phyloP scores from a whole-genome alignment of 495 filamentous ascomycete genomes.

The Aspergillus steynii region DNA sequence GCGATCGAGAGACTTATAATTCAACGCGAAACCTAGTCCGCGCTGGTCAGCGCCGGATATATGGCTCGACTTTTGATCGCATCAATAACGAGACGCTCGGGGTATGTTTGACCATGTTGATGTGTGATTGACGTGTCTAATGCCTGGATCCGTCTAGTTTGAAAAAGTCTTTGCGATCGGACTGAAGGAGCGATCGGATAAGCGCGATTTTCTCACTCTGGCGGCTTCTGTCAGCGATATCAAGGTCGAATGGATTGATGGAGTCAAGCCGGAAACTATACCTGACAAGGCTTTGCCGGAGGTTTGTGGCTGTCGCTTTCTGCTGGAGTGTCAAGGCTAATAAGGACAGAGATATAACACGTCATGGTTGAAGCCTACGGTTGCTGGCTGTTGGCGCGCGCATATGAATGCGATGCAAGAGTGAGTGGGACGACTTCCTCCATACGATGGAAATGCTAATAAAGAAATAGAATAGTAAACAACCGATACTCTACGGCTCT shows the following conservation, averaged over 20 bases:
- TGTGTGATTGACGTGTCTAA: background rate
- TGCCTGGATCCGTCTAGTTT: conserved; percentile 20
- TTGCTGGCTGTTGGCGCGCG: conserved; percentile 38
- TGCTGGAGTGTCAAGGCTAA: background rate
- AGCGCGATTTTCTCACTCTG: conserved; percentile 59
- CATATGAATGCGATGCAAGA: conserved; percentile 36
- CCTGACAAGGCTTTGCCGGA: conserved; percentile 27
- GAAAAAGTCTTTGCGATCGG: conserved; percentile 58
- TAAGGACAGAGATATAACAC: conserved; percentile 14
- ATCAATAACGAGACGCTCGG: conserved; percentile 32
- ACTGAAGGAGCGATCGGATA: conserved; percentile 59
- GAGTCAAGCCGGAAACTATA: conserved; percentile 29
- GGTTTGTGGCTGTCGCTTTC: conserved; percentile 4
- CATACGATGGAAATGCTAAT: background rate
- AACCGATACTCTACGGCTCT: conserved; percentile 49
- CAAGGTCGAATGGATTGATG: conserved; percentile 55
- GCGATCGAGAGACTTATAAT: conserved; percentile 14
- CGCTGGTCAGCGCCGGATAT: conserved; percentile 9
- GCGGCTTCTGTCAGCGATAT: conserved; percentile 54
- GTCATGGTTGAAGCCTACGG: conserved; percentile 13
- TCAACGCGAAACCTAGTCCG: conserved; percentile 16
- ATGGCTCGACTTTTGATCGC: conserved; percentile 23
- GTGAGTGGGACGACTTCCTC: conserved; percentile 13
- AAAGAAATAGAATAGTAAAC: conserved; percentile 35
- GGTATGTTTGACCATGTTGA: conserved; percentile 11